Base-by-base conservation (phyloP, 495 filamentous ascomycete genomes). In the Penicillium daleae region DNA sequence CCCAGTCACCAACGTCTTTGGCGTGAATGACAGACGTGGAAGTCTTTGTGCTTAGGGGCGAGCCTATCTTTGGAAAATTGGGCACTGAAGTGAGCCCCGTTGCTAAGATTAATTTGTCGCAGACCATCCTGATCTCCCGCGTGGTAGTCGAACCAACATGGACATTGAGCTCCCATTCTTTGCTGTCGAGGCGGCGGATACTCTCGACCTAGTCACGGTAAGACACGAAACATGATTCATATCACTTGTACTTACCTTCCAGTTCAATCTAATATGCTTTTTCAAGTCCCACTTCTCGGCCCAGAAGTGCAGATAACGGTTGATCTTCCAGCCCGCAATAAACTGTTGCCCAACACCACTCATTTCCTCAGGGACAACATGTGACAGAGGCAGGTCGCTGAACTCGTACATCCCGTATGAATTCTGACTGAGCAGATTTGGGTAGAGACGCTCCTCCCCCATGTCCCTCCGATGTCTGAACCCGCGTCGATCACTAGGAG, bases 81-180 rank as follows among this genome's bases (percentile, higher is more conserved):
- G 87, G 83, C 21, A 81, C 70, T 0, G 83, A 87, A 6, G 86
- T 87, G 21, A 90, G 71, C 2, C 89, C 90, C 0, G 87, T 88
- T 4, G 87, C 87, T 17, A 91, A 60, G 32, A 91, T 77, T n/a
- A 92, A 76, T 67, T 88, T 92, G 17, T 73, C 67, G 37, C 85
- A 81, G 6, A 68, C 62, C 2, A 89, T 63, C 19, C 64, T 66
- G 8, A 71, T 52, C 2, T 22, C 24, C 1, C 7, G 59, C 5
- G 5, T 4, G 0, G 57, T 31, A 19, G 6, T 17, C 4, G 60
- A 50, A 8, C 31, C 26, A 26, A 60, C n/a, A 8, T 24, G 52
- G n/a, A 76, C 65, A 0, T 57, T 35, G 29, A 74, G 63, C 56
- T 65, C 53, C 71, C 72, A 76, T 58, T 73, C 52, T 29, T 63